Conservation (phyloP, 371 early-diverging fungal genomes). For the Funneliformis caledonium region DNA sequence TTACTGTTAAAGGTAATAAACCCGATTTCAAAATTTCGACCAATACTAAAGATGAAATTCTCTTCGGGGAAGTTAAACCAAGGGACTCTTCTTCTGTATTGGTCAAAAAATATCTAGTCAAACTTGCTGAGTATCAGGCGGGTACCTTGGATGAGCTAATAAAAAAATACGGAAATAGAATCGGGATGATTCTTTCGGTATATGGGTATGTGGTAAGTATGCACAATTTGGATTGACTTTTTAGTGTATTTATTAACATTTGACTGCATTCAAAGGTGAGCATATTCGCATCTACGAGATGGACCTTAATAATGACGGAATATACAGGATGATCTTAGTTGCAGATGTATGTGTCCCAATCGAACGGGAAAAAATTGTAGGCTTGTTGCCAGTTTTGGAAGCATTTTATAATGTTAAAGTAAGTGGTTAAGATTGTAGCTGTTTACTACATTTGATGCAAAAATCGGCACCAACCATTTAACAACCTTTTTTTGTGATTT, state of each 20-base stretch:
- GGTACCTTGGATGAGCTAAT: slow-evolving; percentile 18
- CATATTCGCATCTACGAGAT: slow-evolving; percentile 25
- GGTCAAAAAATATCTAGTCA: slow-evolving; percentile 24
- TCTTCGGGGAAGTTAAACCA: slow-evolving; percentile 6
- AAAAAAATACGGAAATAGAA: slow-evolving; percentile 27
- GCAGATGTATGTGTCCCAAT: slow-evolving; percentile 23
- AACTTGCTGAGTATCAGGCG: slow-evolving; percentile 11
- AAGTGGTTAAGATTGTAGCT: too few relatives aligned
- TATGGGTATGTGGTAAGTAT: slow-evolving; percentile 18
- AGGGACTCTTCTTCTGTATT: slow-evolving; percentile 16
- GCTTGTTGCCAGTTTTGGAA: slow-evolving; percentile 17
- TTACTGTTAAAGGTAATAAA: not conserved
- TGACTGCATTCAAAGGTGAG: slow-evolving; percentile 22
- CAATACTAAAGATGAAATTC: slow-evolving; percentile 7
- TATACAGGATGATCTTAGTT: slow-evolving; percentile 23
- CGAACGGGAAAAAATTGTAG: slow-evolving; percentile 6
- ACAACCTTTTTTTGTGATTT: slow-evolving; percentile 31
- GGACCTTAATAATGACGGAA: slow-evolving; percentile 25
- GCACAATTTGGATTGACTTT: not conserved
- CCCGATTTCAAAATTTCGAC: not conserved
- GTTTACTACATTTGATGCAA: slow-evolving; percentile 11
- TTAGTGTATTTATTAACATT: slow-evolving; percentile 17
- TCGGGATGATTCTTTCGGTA: slow-evolving; percentile 25
- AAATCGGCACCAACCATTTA: slow-evolving; percentile 27
- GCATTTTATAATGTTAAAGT: slow-evolving; percentile 34